phyloP scores from a whole-genome alignment of 1,139 yeast species.

The Dujonia santamariae region DNA sequence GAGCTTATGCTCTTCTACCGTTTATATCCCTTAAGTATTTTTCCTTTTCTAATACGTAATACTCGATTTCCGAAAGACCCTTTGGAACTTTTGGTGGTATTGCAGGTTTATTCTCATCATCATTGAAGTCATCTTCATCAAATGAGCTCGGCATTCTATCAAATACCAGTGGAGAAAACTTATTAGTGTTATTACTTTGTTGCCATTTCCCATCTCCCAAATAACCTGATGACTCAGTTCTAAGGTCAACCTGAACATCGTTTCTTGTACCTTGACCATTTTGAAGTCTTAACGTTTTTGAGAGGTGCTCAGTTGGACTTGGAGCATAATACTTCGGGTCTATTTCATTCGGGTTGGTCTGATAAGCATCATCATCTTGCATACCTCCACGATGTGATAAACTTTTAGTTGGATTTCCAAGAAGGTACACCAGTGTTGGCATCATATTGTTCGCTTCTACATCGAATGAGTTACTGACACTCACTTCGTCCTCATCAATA shows the following conservation, averaged over 20 bases:
- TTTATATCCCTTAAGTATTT: conserved; percentile 41
- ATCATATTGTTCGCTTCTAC: conserved; percentile 11
- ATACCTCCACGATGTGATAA: conserved; percentile 20
- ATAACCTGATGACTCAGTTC: conserved; percentile 31
- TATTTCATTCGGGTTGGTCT: conserved; percentile 31
- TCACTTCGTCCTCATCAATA: conserved; percentile 24
- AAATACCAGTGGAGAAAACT: conserved; percentile 42
- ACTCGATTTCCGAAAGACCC: conserved; percentile 48
- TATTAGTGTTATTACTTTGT: conserved; percentile 8
- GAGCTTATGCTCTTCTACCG: conserved; percentile 36
- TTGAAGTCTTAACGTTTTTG: conserved; percentile 19
- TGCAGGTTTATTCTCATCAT: conserved; percentile 33
- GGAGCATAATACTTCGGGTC: conserved; percentile 48
- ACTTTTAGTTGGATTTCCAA: conserved; percentile 34
- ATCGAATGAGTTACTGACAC: too few species aligned
- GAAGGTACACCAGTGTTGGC: conserved; percentile 36
- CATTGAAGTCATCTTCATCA: conserved; percentile 23
- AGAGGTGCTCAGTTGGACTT: conserved; percentile 41
- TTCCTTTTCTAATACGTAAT: conserved; percentile 42
- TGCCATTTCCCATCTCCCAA: conserved; percentile 39
- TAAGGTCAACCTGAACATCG: conserved; percentile 22
- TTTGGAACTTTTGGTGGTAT: conserved; percentile 56
- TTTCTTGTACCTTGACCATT: conserved; percentile 17
- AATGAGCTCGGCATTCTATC: conserved; percentile 23
- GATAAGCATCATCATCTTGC: conserved; percentile 13